These are phyloP conservation scores for Verticillium nubilum DNA, from an alignment of 2,329 filamentous ascomycete species.

Conservation along the genomic window DNA sequence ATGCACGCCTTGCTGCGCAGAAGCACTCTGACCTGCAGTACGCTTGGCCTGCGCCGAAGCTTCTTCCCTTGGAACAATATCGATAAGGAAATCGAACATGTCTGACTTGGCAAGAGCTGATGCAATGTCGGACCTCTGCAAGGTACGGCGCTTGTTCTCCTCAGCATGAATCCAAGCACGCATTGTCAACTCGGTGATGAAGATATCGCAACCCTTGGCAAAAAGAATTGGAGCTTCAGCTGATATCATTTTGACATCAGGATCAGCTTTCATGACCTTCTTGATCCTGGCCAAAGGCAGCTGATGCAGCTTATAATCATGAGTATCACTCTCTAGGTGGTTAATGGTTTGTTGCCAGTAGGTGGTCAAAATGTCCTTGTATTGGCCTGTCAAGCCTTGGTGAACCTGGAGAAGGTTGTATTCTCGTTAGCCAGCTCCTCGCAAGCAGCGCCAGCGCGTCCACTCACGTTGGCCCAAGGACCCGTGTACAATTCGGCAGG, in stretches of 20 bases:
- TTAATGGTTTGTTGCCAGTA: constrained; percentile 99
- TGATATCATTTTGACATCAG: constrained; percentile 99
- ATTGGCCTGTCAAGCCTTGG: constrained; percentile 85
- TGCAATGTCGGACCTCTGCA: constrained; percentile 94
- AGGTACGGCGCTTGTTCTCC: constrained; percentile 93
- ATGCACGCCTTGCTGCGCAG: constrained; percentile 27
- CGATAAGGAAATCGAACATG: constrained; percentile 99
- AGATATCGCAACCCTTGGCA: constrained; percentile 97
- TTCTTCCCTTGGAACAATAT: constrained; percentile 96
- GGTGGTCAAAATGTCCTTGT: constrained; percentile 95
- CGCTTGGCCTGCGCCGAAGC: constrained; percentile 81
- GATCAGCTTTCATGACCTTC: constrained; percentile 99
- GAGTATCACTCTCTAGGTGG: constrained; percentile 87
- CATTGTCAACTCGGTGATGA: constrained; percentile 98
- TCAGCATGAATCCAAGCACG: constrained; percentile 99
- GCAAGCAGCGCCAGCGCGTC: not conserved
- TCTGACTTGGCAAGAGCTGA: constrained; percentile 94
- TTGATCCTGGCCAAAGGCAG: constrained; percentile 97
- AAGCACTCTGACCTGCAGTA: constrained; percentile 45
- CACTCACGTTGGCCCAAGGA: constrained; percentile 85
- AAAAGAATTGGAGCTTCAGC: constrained; percentile 97
- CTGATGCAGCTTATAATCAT: constrained; percentile 98
- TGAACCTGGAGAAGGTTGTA: constrained; percentile 60
- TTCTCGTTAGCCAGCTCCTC: not conserved
- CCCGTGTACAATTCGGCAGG: constrained; percentile 93